phyloP scores from a whole-genome alignment of 2,329 filamentous ascomycete species.

The Aquanectria penicillioides region DNA sequence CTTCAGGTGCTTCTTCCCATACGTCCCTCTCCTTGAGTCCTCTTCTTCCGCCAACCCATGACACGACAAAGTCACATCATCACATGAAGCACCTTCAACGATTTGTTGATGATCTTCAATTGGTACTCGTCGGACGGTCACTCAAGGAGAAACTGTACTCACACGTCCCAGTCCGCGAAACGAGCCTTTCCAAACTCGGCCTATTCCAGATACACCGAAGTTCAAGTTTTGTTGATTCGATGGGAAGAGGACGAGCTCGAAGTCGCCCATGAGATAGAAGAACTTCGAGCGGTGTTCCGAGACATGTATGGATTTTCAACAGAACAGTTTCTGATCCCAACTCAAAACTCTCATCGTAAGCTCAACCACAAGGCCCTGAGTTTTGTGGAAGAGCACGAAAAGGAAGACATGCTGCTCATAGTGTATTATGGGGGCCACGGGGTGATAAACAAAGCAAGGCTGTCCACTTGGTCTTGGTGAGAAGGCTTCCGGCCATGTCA shows the following conservation, averaged over 20 bases:
- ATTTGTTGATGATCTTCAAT: slow-evolving; percentile 37
- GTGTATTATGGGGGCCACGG: slow-evolving; percentile 41
- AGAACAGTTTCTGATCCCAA: slow-evolving; percentile 37
- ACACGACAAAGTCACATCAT: slow-evolving; percentile 40
- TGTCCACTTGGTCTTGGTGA: slow-evolving; percentile 41
- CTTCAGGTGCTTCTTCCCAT: slow-evolving; percentile 40
- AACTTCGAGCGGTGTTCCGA: slow-evolving; percentile 33
- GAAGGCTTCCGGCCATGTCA: not conserved
- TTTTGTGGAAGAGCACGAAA: slow-evolving; percentile 40
- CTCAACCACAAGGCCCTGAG: slow-evolving; percentile 36
- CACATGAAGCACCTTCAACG: slow-evolving; percentile 36
- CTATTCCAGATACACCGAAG: slow-evolving; percentile 40
- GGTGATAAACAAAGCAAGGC: slow-evolving; percentile 39
- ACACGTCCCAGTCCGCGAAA: slow-evolving; percentile 32
- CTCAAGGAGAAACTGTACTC: not conserved
- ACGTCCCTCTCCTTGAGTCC: slow-evolving; percentile 37
- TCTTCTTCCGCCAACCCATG: slow-evolving; percentile 37
- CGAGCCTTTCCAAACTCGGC: slow-evolving; percentile 39
- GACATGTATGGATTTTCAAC: slow-evolving; percentile 35
- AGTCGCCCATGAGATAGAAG: slow-evolving; percentile 37
- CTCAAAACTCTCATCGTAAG: slow-evolving; percentile 38
- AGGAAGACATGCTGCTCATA: slow-evolving; percentile 40
- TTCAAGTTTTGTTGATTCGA: slow-evolving; percentile 38
- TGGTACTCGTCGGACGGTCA: slow-evolving; percentile 16
- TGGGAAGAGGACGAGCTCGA: slow-evolving; percentile 42